These are phyloP conservation scores for Diphasiastrum complanatum DNA, from an alignment of 83 land plant genomes.

Conservation along the genomic window DNA sequence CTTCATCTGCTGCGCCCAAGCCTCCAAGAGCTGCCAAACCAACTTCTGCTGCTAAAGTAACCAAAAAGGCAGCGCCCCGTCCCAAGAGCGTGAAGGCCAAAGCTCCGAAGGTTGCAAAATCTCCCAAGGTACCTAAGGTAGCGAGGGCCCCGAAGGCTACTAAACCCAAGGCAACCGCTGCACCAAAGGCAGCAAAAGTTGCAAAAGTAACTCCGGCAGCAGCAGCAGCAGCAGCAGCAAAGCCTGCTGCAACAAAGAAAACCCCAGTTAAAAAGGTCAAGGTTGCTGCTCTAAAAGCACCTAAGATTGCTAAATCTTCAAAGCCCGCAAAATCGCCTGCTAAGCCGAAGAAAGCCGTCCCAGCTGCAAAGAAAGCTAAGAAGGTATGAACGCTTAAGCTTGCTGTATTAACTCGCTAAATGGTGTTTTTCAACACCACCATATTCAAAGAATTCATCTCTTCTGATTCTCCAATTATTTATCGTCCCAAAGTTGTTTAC, in stretches of 20 bases:
- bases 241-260: no score
- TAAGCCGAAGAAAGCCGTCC: slow-evolving; percentile 18
- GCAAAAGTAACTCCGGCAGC: not conserved
- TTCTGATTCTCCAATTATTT: no score
- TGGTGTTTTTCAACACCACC: slow-evolving; percentile 24
- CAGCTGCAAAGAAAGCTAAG: slow-evolving; percentile 47
- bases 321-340: slow-evolving; percentile 13
- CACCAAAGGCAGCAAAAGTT: slow-evolving; percentile 21
- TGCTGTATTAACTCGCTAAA: not conserved
- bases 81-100: no score
- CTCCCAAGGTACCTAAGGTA: no score
- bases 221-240: no score
- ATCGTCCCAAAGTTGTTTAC: no score
- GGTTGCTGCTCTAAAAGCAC: not conserved
- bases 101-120: no score
- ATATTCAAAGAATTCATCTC: no score
- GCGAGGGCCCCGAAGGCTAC: no score
- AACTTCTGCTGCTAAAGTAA: slow-evolving; percentile 6
- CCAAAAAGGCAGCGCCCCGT: slow-evolving; percentile 20
- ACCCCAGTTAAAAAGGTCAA: no score
- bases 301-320: slow-evolving; percentile 2
- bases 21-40: slow-evolving; percentile 7
- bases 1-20: slow-evolving; percentile 6
- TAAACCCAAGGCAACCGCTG: no score
- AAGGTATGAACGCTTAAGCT: slow-evolving; percentile 34